Evolutionary conservation across 2,329 filamentous ascomycete genomes (phyloP).

Genomic region (Claviceps sp.): DNA sequence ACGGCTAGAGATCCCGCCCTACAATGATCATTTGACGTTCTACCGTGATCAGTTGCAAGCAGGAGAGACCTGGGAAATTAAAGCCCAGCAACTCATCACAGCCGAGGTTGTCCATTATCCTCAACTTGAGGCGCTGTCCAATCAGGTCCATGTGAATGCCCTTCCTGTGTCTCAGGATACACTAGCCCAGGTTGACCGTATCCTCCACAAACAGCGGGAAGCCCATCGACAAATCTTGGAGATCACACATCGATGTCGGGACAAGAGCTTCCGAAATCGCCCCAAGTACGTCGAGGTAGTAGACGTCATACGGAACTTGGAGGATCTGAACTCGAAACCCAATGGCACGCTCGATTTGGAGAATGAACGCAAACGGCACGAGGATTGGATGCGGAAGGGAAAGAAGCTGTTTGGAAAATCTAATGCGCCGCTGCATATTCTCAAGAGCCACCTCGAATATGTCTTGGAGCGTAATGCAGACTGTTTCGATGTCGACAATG

Average conservation of each 20-base stretch:
- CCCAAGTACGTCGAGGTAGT: conserved; percentile 84
- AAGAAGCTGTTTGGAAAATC: conserved; percentile 98
- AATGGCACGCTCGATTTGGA: conserved; percentile 84
- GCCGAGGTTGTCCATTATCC: conserved; percentile 87
- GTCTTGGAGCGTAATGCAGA: conserved; percentile 79
- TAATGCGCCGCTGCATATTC: conserved; percentile 89
- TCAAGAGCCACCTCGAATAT: conserved; percentile 88
- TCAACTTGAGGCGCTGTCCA: conserved; percentile 81
- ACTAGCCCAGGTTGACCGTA: conserved; percentile 71
- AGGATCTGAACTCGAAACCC: conserved; percentile 85
- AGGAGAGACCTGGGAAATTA: conserved; percentile 81
- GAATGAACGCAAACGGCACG: conserved; percentile 84
- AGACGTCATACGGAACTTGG: conserved; percentile 74
- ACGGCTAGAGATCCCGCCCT: conserved; percentile 63
- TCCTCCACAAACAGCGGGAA: conserved; percentile 89
- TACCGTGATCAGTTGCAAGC: conserved; percentile 63
- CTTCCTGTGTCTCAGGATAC: conserved; percentile 77
- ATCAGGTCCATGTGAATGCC: conserved; percentile 55
- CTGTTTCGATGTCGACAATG: conserved; percentile 76
- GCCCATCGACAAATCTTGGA: conserved; percentile 79
- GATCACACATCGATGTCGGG: conserved; percentile 63
- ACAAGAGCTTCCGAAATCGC: conserved; percentile 61
- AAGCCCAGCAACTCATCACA: conserved; percentile 84
- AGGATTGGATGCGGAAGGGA: conserved; percentile 97
- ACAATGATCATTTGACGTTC: conserved; percentile 65